These are phyloP conservation scores for Chlorella variabilis DNA, from an alignment of 163 green algal genomes.

Conservation along the genomic window DNA sequence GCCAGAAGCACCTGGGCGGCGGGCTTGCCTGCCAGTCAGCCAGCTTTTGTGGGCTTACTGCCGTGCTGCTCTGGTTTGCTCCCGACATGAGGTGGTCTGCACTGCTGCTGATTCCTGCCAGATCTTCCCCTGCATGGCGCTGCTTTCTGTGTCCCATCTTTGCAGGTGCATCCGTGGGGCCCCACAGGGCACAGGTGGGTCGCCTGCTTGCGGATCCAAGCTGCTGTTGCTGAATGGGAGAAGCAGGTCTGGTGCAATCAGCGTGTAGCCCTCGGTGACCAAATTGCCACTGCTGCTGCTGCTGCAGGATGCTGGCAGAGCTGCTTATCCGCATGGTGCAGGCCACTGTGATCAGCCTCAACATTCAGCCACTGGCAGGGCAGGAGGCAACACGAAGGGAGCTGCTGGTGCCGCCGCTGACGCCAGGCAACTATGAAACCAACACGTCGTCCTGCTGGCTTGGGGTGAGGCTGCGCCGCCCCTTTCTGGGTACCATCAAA, in stretches of 20 bases:
- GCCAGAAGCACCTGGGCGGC: too few species aligned
- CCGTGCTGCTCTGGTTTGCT: too few species aligned
- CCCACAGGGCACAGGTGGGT: slow-evolving; percentile 25
- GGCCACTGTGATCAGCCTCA: not conserved
- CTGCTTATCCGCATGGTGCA: slow-evolving; percentile 9
- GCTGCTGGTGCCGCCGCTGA: slow-evolving; percentile 13
- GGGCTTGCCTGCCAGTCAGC: too few species aligned
- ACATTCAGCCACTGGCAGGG: not conserved
- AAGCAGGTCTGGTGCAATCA: too few species aligned
- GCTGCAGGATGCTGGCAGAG: slow-evolving; percentile 16
- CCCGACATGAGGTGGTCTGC: too few species aligned
- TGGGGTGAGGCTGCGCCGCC: not conserved
- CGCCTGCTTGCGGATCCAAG: not conserved
- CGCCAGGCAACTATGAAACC: slow-evolving; percentile 13
- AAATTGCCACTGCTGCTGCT: not conserved
- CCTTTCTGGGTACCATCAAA: too few species aligned
- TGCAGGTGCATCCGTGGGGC: slow-evolving; percentile 12
- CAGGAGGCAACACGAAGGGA: not conserved
- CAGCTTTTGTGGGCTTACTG: too few species aligned
- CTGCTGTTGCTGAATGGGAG: not conserved
- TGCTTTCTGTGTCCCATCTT: not conserved
- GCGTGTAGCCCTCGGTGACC: too few species aligned
- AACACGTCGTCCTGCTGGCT: slow-evolving; percentile 16
- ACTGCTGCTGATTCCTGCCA: too few species aligned
- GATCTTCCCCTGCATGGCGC: too few species aligned